Conservation (phyloP, 768 basidiomycete species). For the Panus rudis region DNA sequence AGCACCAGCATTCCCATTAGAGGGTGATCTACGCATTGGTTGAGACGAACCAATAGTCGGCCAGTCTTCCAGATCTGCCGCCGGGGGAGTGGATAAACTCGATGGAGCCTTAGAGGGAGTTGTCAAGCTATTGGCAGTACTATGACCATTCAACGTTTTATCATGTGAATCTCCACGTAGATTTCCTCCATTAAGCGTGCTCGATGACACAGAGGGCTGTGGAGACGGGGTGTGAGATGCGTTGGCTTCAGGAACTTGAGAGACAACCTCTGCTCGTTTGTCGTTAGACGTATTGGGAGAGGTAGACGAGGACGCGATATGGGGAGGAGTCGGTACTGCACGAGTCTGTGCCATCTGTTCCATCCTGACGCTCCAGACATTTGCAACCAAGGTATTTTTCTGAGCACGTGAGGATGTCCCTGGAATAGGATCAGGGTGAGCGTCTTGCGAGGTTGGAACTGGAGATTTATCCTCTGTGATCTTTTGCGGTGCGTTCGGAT, state of each 20-base stretch:
- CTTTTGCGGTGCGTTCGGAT: constrained; percentile 1
- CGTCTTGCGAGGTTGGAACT: neutral
- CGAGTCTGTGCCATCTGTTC: constrained; percentile 30
- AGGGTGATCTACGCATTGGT: no score
- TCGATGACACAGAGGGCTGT: neutral
- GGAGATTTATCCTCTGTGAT: neutral
- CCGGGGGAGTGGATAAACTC: no score
- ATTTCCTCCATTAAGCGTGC: no score
- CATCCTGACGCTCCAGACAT: constrained; percentile 39
- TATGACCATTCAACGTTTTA: no score
- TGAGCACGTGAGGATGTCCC: constrained; percentile 21
- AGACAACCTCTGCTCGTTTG: neutral
- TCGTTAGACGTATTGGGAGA: neutral
- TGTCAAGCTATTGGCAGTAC: no score
- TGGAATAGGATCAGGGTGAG: neutral
- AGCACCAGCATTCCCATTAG: no score
- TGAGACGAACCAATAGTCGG: no score
- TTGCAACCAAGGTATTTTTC: constrained; percentile 23
- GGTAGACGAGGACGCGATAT: neutral
- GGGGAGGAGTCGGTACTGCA: neutral
- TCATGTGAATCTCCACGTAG: no score
- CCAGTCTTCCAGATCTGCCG: no score
- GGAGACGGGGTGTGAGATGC: no score
- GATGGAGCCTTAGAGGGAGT: no score
- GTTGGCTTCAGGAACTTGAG: neutral